phyloP scores from a whole-genome alignment of 129 eudicot genomes.

The Flaveria bidentis region DNA sequence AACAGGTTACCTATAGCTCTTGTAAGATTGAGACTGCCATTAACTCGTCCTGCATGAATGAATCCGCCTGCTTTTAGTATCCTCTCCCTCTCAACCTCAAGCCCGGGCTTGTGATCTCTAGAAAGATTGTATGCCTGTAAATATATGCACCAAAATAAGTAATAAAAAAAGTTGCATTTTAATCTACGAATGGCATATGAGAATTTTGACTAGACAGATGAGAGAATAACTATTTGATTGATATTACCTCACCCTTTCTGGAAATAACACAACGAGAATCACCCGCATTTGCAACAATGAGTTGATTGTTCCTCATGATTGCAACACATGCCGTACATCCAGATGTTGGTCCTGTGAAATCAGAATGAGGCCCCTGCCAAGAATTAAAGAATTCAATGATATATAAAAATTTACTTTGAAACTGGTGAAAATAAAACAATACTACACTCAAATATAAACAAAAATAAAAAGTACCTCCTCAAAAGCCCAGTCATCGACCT shows the following conservation, averaged over 20 bases:
- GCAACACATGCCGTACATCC: slow-evolving; percentile 98
- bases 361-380: slow-evolving; percentile 95
- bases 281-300: slow-evolving; percentile 92
- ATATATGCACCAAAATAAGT: slow-evolving; percentile 10
- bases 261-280: slow-evolving; percentile 96
- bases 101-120: slow-evolving; percentile 89
- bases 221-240: neutral
- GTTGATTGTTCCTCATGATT: slow-evolving; percentile 67
- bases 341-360: slow-evolving; percentile 96
- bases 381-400: neutral
- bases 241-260: slow-evolving; percentile 89
- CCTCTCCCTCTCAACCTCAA: slow-evolving; percentile 89
- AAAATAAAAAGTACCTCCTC: slow-evolving; percentile 66
- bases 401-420: slow-evolving; percentile 16
- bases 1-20: slow-evolving; percentile 81
- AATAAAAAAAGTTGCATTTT: neutral
- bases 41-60: slow-evolving; percentile 92
- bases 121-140: slow-evolving; percentile 91
- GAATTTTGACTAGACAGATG: neutral
- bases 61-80: slow-evolving; percentile 95
- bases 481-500: slow-evolving; percentile 85
- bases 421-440: neutral
- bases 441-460: neutral
- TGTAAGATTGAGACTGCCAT: slow-evolving; percentile 91
- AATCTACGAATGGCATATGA: neutral